Evolutionary conservation across 2,329 filamentous ascomycete species (phyloP), one percentile per base, ranked within the genome.

Genomic region (Cladosporium sphaerospermum): DNA sequence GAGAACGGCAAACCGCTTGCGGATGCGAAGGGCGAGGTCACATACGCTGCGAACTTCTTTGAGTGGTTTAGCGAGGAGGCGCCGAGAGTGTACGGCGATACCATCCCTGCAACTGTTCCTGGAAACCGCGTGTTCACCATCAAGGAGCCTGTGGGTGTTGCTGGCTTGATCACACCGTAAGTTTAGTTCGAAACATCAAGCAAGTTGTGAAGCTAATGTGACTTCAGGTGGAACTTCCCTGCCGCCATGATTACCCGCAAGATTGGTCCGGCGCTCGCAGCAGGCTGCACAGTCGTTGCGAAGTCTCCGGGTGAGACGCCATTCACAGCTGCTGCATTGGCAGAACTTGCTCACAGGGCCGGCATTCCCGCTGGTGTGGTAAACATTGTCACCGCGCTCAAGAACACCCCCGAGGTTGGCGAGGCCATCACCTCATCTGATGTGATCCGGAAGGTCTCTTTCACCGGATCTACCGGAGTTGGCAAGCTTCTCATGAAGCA

Each of bases 271-370:
- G 56, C 62, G 13, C 78, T 97, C 53, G 93, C 93, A 14, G 91
- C 90, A n/a, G 93, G 93, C 54, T 97, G 92, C 73, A 96, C 92
- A 0, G 88, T 95, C 2, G 91, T 97, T 1, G 85, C 84, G 63
- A 99, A 99, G 71, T 86, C 90, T 13, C 91, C 92, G 1, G 85
- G 85, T 45, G 92, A 97, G 75, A 96, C 93, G 1, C 93, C 92
- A 0, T 93, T 92, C 68, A 95, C 91, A 19, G 84, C 89, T 0
- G 84, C 96, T 36, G 92, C 92, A 1, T 72, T 97, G 16, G 89
- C 89, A 1, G 91, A 96, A 71, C 81, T 97, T 37, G 89, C 86
- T 9, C 81, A 88, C 64, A 84, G 91, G 13, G 92, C 92, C 11
- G 92, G 93, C 13, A 86, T 97, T 31, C 92, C 93, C 39, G 85